Evolutionary conservation across 768 basidiomycete genomes (phyloP).

Genomic region (Kwoniella europaea): DNA sequence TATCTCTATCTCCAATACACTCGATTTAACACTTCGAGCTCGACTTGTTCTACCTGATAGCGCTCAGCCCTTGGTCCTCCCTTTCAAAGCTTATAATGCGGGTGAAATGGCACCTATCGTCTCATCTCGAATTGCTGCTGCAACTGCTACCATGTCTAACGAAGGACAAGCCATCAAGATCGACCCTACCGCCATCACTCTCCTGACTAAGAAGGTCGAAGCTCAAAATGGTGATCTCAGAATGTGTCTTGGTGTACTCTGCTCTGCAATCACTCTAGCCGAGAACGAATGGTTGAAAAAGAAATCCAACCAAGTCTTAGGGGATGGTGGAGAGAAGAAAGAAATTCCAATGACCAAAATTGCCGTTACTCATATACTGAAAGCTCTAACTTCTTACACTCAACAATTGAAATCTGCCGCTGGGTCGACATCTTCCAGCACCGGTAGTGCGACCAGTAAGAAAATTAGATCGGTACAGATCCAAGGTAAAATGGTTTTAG

Average conservation of each 20-base stretch:
- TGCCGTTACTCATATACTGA: conserved; percentile 54
- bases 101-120: conserved; percentile 56
- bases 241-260: conserved; percentile 55
- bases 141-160: conserved; percentile 13
- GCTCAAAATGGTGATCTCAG: conserved; percentile 58
- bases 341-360: conserved; percentile 42
- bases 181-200: conserved; percentile 56
- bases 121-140: conserved; percentile 44
- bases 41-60: conserved; percentile 49
- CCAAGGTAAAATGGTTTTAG: conserved; percentile 58
- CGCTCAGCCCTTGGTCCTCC: conserved; percentile 49
- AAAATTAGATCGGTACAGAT: conserved; percentile 57
- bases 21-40: conserved; percentile 57
- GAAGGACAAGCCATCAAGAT: conserved; percentile 37
- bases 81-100: conserved; percentile 56
- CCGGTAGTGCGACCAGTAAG: conserved; percentile 25
- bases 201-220: conserved; percentile 57
- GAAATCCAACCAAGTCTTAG: conserved; percentile 8
- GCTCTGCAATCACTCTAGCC: conserved; percentile 52
- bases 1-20: conserved; percentile 59
- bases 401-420: conserved; percentile 52
- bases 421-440: conserved; percentile 24
- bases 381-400: conserved; percentile 54
- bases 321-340: conserved; percentile 11
- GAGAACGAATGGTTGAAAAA: conserved; percentile 57